Percentiles rank a stretch among this genome's conserved stretches.
These are phyloP conservation scores for Fusarium sp. DNA, from an alignment of 2,329 filamentous ascomycete genomes.

Conservation along the genomic window DNA sequence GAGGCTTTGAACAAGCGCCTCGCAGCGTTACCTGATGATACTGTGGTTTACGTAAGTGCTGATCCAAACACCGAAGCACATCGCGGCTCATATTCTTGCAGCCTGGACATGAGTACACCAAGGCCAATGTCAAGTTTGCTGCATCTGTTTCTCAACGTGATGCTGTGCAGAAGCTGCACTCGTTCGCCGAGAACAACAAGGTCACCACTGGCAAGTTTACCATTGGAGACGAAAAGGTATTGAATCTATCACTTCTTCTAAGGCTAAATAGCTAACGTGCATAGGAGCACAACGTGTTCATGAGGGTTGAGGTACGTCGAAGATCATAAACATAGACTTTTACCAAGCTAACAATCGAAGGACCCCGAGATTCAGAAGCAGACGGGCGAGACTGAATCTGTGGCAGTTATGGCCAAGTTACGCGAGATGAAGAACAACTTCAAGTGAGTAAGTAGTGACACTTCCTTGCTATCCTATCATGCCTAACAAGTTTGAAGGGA, in stretches of 20 bases:
- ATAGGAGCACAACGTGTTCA: constrained; percentile 96
- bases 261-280: constrained; percentile 7
- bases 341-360: constrained; percentile 53
- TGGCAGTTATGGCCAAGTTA: constrained; percentile 86
- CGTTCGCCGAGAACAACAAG: constrained; percentile 81
- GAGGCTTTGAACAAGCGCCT: constrained; percentile 89
- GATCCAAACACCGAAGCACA: not conserved
- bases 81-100: constrained; percentile 51
- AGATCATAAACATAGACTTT: not conserved
- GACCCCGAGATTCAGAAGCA: constrained; percentile 87
- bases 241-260: not conserved
- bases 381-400: constrained; percentile 82
- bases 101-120: constrained; percentile 99
- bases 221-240: constrained; percentile 95
- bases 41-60: constrained; percentile 82
- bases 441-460: constrained; percentile 62
- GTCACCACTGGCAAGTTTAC: constrained; percentile 97
- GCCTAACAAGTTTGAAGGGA: constrained; percentile 25
- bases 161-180: constrained; percentile 79
- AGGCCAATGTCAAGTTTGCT: constrained; percentile 91
- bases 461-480: not conserved
- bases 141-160: constrained; percentile 80
- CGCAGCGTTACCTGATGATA: constrained; percentile 85
- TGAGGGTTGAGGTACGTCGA: constrained; percentile 79
- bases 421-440: constrained; percentile 91